These are phyloP conservation scores for Ophiosphaerella korrae DNA, from an alignment of 2,329 filamentous ascomycete genomes.

Conservation along the genomic window DNA sequence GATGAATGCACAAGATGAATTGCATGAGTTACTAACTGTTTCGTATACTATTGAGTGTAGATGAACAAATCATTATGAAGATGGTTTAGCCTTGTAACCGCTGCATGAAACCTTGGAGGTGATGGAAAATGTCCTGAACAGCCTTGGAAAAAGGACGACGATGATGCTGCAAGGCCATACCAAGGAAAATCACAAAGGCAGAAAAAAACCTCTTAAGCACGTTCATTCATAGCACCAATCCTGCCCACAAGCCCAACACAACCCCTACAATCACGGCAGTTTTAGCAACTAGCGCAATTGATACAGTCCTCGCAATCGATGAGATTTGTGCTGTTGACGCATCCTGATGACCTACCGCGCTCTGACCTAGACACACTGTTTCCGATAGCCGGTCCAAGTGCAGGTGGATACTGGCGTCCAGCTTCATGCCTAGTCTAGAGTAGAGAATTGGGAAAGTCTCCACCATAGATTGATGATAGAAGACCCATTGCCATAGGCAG, in stretches of 20 bases:
- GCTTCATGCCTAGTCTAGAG: too few relatives aligned
- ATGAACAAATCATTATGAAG: too few relatives aligned
- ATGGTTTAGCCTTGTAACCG: too few relatives aligned
- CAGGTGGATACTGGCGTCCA: too few relatives aligned
- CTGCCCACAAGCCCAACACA: not conserved
- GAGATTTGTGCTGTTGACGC: not conserved
- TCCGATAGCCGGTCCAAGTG: too few relatives aligned
- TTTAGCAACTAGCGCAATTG: not conserved
- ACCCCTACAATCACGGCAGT: not conserved
- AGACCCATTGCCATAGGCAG: too few relatives aligned
- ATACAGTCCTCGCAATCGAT: conserved; percentile 1
- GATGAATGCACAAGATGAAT: not conserved
- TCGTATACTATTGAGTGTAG: not conserved
- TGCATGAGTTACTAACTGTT: not conserved
- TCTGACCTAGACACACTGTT: too few relatives aligned
- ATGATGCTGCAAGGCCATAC: too few relatives aligned
- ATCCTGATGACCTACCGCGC: not conserved
- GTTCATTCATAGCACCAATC: not conserved
- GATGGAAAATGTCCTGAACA: not conserved
- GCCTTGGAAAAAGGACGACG: not conserved
- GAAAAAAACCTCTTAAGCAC: not conserved
- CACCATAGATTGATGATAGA: too few relatives aligned
- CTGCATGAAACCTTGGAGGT: too few relatives aligned
- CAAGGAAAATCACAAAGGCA: not conserved
- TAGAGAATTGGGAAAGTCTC: too few relatives aligned